These are phyloP conservation scores for Persicaria maculosa DNA, from an alignment of 148 eudicot genomes.

Conservation along the genomic window DNA sequence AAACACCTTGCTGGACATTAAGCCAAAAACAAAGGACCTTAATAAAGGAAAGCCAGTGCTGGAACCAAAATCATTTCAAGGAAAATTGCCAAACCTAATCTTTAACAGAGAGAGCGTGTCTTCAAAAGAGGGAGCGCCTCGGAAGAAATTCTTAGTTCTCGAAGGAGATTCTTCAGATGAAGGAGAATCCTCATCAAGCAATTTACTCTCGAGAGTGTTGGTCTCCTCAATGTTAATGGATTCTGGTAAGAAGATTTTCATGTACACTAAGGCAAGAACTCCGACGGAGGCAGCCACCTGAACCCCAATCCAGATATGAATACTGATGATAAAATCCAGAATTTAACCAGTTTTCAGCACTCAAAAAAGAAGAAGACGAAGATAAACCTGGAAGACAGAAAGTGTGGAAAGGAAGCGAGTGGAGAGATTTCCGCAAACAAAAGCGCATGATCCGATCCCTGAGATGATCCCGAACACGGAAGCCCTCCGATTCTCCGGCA, in stretches of 20 bases:
- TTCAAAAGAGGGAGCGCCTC: constrained; percentile 26
- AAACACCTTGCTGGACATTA: constrained; percentile 16
- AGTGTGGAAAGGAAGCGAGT: constrained; percentile 49
- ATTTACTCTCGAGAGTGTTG: constrained; percentile 11
- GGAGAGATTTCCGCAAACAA: constrained; percentile 46
- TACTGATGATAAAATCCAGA: neutral
- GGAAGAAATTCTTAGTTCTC: constrained; percentile 17
- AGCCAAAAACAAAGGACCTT: neutral
- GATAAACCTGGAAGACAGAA: constrained; percentile 38
- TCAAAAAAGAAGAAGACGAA: neutral
- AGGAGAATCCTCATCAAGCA: constrained; percentile 15
- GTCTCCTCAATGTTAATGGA: constrained; percentile 13
- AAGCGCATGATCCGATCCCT: constrained; percentile 42
- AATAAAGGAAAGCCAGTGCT: neutral
- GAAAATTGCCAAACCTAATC: constrained; percentile 28
- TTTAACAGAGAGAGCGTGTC: constrained; percentile 36
- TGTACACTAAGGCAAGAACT: constrained; percentile 30
- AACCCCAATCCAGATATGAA: neutral
- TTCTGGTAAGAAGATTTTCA: constrained; percentile 45
- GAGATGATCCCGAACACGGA: constrained; percentile 44
- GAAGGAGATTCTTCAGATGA: constrained; percentile 11
- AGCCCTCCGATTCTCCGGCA: constrained; percentile 28
- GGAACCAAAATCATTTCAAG: neutral
- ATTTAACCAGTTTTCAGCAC: neutral
- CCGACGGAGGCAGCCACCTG: constrained; percentile 39